Evolutionary conservation across 1,284 basidiomycete species (phyloP).

Genomic region (Ceratobasidium sp.): DNA sequence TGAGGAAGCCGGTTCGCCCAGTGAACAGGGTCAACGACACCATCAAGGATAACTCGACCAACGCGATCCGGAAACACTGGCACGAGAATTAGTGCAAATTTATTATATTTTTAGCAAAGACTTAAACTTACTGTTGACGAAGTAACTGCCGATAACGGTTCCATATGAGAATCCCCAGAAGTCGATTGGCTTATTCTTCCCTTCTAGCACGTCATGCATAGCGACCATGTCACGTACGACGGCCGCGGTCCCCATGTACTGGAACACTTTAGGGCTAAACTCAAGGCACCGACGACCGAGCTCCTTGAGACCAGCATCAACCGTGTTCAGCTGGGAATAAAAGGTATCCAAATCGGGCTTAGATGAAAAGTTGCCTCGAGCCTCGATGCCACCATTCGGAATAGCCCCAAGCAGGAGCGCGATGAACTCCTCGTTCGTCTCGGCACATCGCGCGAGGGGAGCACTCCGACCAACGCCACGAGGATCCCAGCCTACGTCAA

Average conservation of each 20-base stretch:
- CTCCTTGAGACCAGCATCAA: neutral
- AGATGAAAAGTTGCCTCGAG: slow-evolving; percentile 7
- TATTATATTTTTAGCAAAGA: too few relatives aligned
- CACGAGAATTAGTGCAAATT: neutral
- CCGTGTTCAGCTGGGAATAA: slow-evolving; percentile 2
- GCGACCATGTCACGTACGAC: too few relatives aligned
- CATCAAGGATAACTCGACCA: slow-evolving; percentile 38
- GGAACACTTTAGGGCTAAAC: slow-evolving; percentile 1
- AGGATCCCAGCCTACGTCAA: too few relatives aligned
- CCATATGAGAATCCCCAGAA: slow-evolving; percentile 43
- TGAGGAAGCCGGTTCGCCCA: too few relatives aligned
- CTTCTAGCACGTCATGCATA: slow-evolving; percentile 40
- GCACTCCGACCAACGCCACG: too few relatives aligned
- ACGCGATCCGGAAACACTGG: slow-evolving; percentile 40
- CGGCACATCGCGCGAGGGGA: too few relatives aligned
- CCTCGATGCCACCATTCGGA: too few relatives aligned
- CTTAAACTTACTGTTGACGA: too few relatives aligned
- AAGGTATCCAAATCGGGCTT: slow-evolving; percentile 7
- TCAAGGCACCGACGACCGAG: neutral
- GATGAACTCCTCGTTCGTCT: too few relatives aligned
- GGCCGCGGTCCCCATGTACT: slow-evolving; percentile 17
- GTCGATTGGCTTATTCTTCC: slow-evolving; percentile 34
- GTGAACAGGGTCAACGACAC: slow-evolving; percentile 39
- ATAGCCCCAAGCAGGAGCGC: too few relatives aligned
- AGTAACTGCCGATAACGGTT: slow-evolving; percentile 39